Conservation (phyloP, 2,329 filamentous ascomycete genomes). For the Hirsutella thompsonii region DNA sequence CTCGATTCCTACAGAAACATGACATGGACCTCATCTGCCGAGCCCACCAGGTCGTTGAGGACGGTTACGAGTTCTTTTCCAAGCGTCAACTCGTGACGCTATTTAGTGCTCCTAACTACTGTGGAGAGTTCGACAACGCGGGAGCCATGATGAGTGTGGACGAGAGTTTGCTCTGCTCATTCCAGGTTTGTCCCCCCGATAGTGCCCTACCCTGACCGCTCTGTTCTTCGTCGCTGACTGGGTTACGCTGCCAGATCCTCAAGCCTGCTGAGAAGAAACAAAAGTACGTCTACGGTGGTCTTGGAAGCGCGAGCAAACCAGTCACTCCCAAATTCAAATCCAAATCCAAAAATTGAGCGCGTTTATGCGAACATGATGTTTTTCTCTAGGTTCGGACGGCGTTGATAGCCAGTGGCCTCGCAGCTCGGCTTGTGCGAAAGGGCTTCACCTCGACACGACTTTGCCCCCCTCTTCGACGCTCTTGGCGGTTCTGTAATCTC, state of each 20-base stretch:
- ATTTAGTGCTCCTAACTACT: slow-evolving; percentile 98
- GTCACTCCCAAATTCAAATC: slow-evolving; percentile 11
- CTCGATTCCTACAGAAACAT: slow-evolving; percentile 94
- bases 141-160: slow-evolving; percentile 99
- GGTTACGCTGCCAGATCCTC: slow-evolving; percentile 54
- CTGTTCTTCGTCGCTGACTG: not conserved
- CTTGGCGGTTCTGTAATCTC: slow-evolving; percentile 6
- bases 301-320: slow-evolving; percentile 38
- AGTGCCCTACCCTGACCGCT: too few species aligned
- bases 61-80: slow-evolving; percentile 99
- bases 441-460: slow-evolving; percentile 3
- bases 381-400: slow-evolving; percentile 90
- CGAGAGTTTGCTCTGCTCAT: slow-evolving; percentile 94
- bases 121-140: slow-evolving; percentile 97
- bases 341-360: slow-evolving; percentile 11
- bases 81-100: slow-evolving; percentile 95
- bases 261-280: slow-evolving; percentile 99
- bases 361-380: slow-evolving; percentile 47
- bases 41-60: slow-evolving; percentile 96
- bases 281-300: slow-evolving; percentile 85
- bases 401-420: slow-evolving; percentile 43
- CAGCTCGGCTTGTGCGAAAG: slow-evolving; percentile 2
- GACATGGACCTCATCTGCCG: slow-evolving; percentile 99
- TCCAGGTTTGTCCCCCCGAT: slow-evolving; percentile 57
- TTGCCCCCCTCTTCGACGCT: slow-evolving; percentile 5